Conservation (phyloP, 768 basidiomycete genomes). For the Macrolepiota dolichaula region DNA sequence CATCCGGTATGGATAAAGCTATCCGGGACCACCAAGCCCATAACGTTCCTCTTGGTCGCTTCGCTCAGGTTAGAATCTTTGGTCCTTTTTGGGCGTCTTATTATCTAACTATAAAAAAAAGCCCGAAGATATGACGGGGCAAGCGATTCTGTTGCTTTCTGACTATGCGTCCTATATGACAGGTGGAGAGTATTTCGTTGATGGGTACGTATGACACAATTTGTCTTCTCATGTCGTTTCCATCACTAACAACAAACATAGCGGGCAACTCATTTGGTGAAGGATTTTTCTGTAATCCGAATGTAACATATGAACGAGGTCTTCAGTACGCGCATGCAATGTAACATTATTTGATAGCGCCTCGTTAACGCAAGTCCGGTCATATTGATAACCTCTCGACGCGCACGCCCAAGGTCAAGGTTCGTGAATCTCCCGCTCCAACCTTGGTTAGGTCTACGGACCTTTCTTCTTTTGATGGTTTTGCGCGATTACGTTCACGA, state of each 20-base stretch:
- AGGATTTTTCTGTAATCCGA: background rate
- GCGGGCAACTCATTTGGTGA: conserved; percentile 26
- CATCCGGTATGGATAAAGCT: conserved; percentile 44
- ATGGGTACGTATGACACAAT: conserved; percentile 38
- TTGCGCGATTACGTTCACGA: no score
- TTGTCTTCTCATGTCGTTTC: background rate
- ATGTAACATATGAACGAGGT: background rate
- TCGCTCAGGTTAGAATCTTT: conserved; percentile 43
- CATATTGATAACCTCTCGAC: no score
- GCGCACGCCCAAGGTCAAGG: no score
- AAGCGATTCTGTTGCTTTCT: conserved; percentile 52
- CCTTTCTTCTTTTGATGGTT: no score
- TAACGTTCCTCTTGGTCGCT: conserved; percentile 50
- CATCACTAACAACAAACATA: background rate
- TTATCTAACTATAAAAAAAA: conserved; percentile 16
- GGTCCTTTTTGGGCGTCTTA: background rate
- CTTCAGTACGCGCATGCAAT: no score
- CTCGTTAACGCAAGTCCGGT: no score
- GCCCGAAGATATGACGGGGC: conserved; percentile 57
- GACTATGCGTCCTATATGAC: conserved; percentile 54
- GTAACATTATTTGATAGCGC: no score
- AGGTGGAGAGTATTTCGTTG: conserved; percentile 52
- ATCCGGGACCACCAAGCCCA: conserved; percentile 46
- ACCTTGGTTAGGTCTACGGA: no score
- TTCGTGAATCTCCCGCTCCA: no score